phyloP scores from a whole-genome alignment of 208 protist genomes.

The Crithidia fasciculata region DNA sequence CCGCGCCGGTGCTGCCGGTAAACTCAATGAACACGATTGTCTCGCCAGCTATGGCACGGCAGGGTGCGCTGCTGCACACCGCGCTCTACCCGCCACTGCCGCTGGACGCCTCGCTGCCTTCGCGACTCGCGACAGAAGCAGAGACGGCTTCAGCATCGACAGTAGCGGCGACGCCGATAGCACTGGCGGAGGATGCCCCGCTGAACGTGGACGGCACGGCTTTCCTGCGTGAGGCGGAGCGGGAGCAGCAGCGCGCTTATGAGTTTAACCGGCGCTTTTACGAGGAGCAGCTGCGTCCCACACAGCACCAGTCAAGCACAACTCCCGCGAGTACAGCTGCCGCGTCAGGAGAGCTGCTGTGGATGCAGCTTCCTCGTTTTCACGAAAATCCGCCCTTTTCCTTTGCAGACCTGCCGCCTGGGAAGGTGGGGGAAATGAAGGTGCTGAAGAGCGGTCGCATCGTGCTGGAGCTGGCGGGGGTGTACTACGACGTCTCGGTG shows the following conservation, averaged over 20 bases:
- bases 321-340: neutral
- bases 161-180: neutral
- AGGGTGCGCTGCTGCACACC: constrained; percentile 11
- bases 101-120: constrained; percentile 34
- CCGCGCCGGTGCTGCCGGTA: constrained; percentile 45
- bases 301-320: neutral
- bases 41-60: constrained; percentile 1
- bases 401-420: constrained; percentile 53
- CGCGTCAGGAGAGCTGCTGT: constrained; percentile 43
- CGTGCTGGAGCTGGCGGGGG: constrained; percentile 73
- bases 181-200: neutral
- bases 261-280: constrained; percentile 72
- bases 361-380: constrained; percentile 86
- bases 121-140: constrained; percentile 18
- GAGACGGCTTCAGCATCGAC: neutral
- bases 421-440: constrained; percentile 82
- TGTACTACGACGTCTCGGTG: constrained; percentile 78
- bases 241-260: constrained; percentile 45
- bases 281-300: constrained; percentile 40
- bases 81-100: constrained; percentile 31
- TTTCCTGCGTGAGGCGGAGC: constrained; percentile 67
- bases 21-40: constrained; percentile 70
- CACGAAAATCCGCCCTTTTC: constrained; percentile 54
- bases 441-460: constrained; percentile 83
- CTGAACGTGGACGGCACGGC: constrained; percentile 54